Evolutionary conservation across 257 asterid genomes (phyloP).

Genomic region (Salvia splendens): DNA sequence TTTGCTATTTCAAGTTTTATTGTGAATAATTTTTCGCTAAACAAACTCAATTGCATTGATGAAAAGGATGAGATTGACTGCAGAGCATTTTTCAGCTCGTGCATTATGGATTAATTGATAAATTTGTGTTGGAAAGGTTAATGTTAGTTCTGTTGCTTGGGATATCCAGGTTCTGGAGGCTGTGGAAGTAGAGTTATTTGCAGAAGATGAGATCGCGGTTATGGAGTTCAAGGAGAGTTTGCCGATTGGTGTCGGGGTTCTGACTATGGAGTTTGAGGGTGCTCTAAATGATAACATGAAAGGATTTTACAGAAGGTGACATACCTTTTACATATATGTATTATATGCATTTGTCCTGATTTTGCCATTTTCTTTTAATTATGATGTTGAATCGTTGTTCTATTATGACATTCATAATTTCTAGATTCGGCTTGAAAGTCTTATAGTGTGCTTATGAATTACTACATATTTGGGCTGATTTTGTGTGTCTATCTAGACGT

Average conservation of each 20-base stretch:
- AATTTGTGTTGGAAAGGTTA: not conserved
- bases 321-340: not conserved
- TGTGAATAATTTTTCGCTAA: not conserved
- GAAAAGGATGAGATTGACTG: not conserved
- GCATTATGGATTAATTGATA: not conserved
- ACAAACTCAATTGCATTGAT: not conserved
- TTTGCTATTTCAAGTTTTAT: not conserved
- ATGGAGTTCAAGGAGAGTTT: constrained; percentile 69
- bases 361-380: too few relatives aligned
- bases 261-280: constrained; percentile 73
- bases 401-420: not conserved
- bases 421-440: too few relatives aligned
- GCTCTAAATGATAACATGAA: constrained; percentile 89
- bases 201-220: constrained; percentile 74
- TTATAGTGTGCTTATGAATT: not conserved
- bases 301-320: constrained; percentile 89
- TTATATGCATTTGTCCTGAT: not conserved
- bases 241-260: constrained; percentile 68
- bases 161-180: constrained; percentile 49
- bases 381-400: too few relatives aligned
- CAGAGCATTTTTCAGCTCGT: too few relatives aligned
- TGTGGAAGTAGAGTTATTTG: constrained; percentile 56
- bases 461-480: not conserved
- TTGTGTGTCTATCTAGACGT: too few relatives aligned
- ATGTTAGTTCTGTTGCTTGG: not conserved